Evolutionary conservation across 768 basidiomycete species (phyloP).

Genomic region (Omphalotus guepiniiformis): DNA sequence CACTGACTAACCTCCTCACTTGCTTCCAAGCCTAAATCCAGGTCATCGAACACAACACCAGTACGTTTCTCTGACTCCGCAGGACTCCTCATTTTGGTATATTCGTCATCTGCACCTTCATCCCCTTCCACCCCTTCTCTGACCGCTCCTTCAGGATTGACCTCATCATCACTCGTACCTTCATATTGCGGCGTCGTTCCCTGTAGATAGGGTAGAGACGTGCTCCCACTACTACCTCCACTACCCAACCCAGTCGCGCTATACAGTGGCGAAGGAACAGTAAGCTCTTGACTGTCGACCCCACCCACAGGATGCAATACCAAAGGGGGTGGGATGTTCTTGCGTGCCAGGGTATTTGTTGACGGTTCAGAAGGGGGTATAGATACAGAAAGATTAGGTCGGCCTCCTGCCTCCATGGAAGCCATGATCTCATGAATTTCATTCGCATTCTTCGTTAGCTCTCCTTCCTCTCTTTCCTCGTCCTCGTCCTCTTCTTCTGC

Average conservation of each 20-base stretch:
- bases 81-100: constrained; percentile 27
- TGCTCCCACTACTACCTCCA: constrained; percentile 30
- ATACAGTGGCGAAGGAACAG: constrained; percentile 34
- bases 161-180: constrained; percentile 12
- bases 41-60: constrained; percentile 48
- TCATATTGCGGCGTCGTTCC: constrained; percentile 19
- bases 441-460: constrained; percentile 13
- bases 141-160: constrained; percentile 21
- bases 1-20: constrained; percentile 34
- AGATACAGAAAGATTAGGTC: neutral
- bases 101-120: constrained; percentile 38
- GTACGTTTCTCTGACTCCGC: constrained; percentile 40
- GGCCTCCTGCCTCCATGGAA: constrained; percentile 11
- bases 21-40: constrained; percentile 46
- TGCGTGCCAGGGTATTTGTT: constrained; percentile 3
- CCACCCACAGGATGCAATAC: constrained; percentile 36
- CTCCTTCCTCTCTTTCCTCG: constrained; percentile 34
- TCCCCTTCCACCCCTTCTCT: constrained; percentile 35
- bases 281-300: constrained; percentile 24
- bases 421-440: constrained; percentile 31
- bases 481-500: constrained; percentile 34
- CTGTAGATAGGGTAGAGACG: constrained; percentile 44
- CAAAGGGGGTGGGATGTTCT: constrained; percentile 53
- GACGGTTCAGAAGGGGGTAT: neutral
- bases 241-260: neutral